Conservation (phyloP, 1,284 basidiomycete species). For the Rhizopogon parksii region DNA sequence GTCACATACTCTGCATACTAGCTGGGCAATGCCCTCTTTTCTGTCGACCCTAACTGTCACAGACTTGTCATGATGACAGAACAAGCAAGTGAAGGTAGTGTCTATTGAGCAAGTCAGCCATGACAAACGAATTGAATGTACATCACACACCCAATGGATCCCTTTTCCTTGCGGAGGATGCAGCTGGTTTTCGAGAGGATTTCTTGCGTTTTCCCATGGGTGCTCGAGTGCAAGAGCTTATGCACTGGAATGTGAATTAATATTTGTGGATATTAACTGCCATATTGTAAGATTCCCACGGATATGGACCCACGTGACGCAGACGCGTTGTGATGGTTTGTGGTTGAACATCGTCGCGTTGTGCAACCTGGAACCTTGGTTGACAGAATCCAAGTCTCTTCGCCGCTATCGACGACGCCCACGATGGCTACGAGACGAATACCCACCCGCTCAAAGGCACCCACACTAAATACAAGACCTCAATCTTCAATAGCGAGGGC, state of each 20-base stretch:
- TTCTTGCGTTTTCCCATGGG: constrained; percentile 82
- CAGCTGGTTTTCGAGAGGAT: constrained; percentile 63
- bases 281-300: constrained; percentile 7
- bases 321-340: constrained; percentile 16
- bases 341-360: constrained; percentile 21
- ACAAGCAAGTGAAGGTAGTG: constrained; percentile 77
- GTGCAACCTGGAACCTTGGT: neutral
- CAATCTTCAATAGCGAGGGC: constrained; percentile 13
- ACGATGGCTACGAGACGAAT: constrained; percentile 27
- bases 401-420: constrained; percentile 7
- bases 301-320: constrained; percentile 28
- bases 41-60: constrained; percentile 81
- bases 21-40: constrained; percentile 73
- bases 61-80: constrained; percentile 87
- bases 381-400: neutral
- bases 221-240: constrained; percentile 8
- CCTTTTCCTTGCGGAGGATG: constrained; percentile 48
- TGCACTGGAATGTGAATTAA: neutral
- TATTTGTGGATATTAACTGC: neutral
- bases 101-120: constrained; percentile 37
- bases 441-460: constrained; percentile 15
- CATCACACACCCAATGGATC: constrained; percentile 61
- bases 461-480: constrained; percentile 9
- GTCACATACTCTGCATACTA: constrained; percentile 75
- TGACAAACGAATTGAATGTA: constrained; percentile 4